A percentile compares a stretch with the other conserved stretches of the same genome.
Conservation (phyloP, 805 yeast genomes). For the Saturnispora ahearnii region DNA sequence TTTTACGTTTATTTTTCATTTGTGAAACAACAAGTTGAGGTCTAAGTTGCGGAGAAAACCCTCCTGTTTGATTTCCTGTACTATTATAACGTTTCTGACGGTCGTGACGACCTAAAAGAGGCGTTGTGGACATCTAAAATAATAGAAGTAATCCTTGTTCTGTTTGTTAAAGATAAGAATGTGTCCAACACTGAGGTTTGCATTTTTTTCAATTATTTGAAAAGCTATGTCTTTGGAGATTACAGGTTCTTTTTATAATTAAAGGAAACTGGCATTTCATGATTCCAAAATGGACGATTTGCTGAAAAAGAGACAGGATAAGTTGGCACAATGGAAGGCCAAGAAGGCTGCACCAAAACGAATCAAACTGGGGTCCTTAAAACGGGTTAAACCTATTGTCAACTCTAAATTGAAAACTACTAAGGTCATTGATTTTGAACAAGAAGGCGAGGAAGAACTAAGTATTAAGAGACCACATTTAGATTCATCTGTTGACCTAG, state of each 20-base stretch:
- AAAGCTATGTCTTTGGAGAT: too few species aligned
- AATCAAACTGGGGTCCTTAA: conserved; percentile 4
- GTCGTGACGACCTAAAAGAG: not conserved
- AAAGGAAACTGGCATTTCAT: too few species aligned
- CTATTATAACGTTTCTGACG: not conserved
- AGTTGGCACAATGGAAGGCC: conserved; percentile 1
- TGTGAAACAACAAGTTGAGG: not conserved
- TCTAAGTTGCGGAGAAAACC: not conserved
- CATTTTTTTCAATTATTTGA: too few species aligned
- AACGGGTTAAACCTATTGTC: not conserved
- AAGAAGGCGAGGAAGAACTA: not conserved
- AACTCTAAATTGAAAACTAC: not conserved
- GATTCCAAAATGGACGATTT: not conserved
- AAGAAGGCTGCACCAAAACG: not conserved
- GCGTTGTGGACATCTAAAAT: not conserved
- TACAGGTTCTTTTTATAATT: not conserved
- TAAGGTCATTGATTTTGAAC: not conserved
- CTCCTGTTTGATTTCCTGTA: not conserved
- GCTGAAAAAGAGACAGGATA: not conserved
- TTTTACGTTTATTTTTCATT: not conserved
- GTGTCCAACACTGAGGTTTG: too few species aligned
- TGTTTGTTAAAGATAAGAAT: not conserved
- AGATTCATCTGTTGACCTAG: conserved; percentile 8
- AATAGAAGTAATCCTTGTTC: not conserved
- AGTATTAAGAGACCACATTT: not conserved